These are phyloP conservation scores for Umbilicaria muhlenbergii DNA, from an alignment of 495 filamentous ascomycete species.

Conservation along the genomic window DNA sequence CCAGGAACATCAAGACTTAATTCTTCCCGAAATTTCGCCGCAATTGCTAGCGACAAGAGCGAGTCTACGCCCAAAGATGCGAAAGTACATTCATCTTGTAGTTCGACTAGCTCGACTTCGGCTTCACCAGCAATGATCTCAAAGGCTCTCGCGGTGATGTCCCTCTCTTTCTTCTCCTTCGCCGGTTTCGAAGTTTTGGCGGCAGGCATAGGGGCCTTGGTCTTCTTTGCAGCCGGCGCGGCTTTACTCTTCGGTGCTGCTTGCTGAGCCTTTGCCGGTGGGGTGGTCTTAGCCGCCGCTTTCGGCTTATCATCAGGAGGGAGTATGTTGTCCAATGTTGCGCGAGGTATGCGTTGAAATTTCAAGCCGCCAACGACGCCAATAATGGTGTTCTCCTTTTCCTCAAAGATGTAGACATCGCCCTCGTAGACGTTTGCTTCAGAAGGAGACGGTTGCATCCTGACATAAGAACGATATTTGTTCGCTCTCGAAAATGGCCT, in stretches of 20 bases:
- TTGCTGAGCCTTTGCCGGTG: too few species aligned
- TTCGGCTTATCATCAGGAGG: conserved; percentile 3
- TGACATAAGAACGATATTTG: conserved; percentile 25
- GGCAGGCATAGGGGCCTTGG: background rate
- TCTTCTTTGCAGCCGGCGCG: background rate
- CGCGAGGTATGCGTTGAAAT: conserved; percentile 16
- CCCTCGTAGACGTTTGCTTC: conserved; percentile 26
- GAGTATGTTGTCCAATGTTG: conserved; percentile 16
- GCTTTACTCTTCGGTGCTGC: too few species aligned
- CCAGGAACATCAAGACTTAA: conserved; percentile 19
- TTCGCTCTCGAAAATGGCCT: conserved; percentile 9
- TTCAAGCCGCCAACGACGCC: conserved; percentile 21
- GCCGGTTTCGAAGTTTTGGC: background rate
- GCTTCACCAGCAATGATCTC: conserved; percentile 14
- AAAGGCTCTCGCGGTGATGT: background rate
- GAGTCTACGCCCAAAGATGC: conserved; percentile 37
- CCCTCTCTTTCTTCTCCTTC: background rate
- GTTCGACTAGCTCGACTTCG: conserved; percentile 11
- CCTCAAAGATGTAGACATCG: conserved; percentile 37
- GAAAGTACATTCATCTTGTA: conserved; percentile 18
- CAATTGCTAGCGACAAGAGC: conserved; percentile 29
- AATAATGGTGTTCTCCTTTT: conserved; percentile 18
- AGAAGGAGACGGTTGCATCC: conserved; percentile 25
- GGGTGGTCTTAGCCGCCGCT: background rate
- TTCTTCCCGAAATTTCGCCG: conserved; percentile 21